Conservation (phyloP, 331 rosid species). For the Rhamnella rubrinervis region DNA sequence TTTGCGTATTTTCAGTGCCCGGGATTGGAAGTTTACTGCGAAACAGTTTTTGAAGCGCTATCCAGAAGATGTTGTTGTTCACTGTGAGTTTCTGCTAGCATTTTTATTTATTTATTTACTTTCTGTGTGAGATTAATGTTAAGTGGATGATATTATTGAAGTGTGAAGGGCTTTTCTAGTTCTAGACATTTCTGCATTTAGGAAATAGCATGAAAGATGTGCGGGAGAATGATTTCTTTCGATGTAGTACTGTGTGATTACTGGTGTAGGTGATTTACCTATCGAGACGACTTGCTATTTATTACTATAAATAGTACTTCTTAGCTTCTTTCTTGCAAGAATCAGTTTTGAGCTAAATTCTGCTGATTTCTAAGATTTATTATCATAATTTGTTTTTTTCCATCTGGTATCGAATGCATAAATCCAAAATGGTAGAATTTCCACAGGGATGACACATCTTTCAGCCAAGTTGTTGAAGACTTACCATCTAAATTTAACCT, state of each 20-base stretch:
- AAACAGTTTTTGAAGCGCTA: constrained; percentile 53
- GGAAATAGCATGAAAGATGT: neutral
- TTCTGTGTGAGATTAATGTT: neutral
- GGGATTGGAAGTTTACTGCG: constrained; percentile 79
- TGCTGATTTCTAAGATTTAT: too few relatives aligned
- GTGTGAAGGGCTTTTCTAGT: neutral
- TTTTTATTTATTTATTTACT: neutral
- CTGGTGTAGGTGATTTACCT: neutral
- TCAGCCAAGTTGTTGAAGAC: neutral
- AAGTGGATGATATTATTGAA: too few relatives aligned
- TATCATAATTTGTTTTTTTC: neutral
- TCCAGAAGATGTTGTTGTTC: constrained; percentile 68
- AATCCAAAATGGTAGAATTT: neutral
- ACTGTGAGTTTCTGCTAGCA: constrained; percentile 54
- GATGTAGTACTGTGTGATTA: too few relatives aligned
- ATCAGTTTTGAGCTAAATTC: too few relatives aligned
- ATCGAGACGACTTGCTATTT: neutral
- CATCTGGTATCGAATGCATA: neutral
- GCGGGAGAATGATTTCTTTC: neutral
- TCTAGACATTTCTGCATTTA: neutral
- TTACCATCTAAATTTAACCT: neutral
- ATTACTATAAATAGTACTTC: neutral
- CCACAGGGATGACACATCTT: neutral
- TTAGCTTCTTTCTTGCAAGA: neutral
- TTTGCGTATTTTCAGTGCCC: constrained; percentile 47